Base-by-base conservation (phyloP, 148 eudicot species). In the Camellia lanceoleosa region DNA sequence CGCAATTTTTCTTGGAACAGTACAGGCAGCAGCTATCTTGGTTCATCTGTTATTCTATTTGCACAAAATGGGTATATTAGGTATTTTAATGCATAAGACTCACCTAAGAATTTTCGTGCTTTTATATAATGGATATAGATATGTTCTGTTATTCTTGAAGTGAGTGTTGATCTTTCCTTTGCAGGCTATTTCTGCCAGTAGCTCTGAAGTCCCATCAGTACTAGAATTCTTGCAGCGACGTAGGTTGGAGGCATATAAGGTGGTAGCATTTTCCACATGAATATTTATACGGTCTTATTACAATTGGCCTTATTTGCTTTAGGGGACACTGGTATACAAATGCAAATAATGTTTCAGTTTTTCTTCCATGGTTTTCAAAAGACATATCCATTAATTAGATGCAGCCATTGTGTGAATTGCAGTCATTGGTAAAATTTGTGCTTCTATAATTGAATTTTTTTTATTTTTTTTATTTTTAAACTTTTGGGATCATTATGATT, bases 121-220 rank as follows among this genome's bases (percentile, higher is more conserved):
- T 30, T 30, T 30, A 30, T 30, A 30, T 30, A 30, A 30, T 30
- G 38, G 1, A 30, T 30, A 30, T 30, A 30, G 23, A 58, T 49
- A 5, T 71, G 42, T 56, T 66, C 41, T 56, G 44, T 60, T 78
- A 12, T 73, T 56, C 56, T 82, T 78, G 60, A 79, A 75, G 19
- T 76, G 55, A 75, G 43, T 71, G 59, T 61, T 47, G 81, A 15
- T 71, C 74, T 30, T 71, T 61, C 63, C 23, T 73, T 78, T 85
- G 81, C 91, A 96, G 99, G 97, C 97, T 83, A 89, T 97, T 81
- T 92, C 98, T 78, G 90, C 98, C 66, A 92, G 98, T 83, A 94
- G 89, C 89, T 94, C 99, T 82, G 98, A 97, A 63, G 91, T 87
- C 74, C 83, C 93, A 43, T 84, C 84, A 8, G 88, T 97, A 15